These are phyloP conservation scores for Draba incana DNA, from an alignment of 345 rosid species.

Conservation along the genomic window DNA sequence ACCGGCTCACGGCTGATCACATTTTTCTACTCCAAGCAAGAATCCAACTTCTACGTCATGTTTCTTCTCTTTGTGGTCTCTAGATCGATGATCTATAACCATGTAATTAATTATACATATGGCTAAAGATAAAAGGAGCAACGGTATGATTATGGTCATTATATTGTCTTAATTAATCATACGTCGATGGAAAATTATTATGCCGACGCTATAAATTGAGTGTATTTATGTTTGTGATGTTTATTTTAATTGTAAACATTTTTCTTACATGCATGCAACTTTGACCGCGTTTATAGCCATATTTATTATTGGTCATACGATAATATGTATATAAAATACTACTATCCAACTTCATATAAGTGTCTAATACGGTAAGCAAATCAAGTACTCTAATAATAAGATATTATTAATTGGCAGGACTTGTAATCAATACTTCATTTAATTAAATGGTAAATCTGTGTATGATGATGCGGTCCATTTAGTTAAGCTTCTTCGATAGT, in stretches of 20 bases:
- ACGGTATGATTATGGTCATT: slow-evolving; percentile 18
- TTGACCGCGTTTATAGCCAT: slow-evolving; percentile 18
- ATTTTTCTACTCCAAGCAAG: slow-evolving; percentile 40
- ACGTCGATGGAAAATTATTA: slow-evolving; percentile 4
- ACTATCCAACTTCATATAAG: background rate
- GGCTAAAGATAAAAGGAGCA: slow-evolving; percentile 15
- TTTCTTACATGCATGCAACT: slow-evolving; percentile 25
- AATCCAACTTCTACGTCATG: slow-evolving; percentile 42
- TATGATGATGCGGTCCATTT: slow-evolving; percentile 18
- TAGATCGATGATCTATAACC: slow-evolving; percentile 23
- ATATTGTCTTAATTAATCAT: background rate
- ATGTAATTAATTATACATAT: background rate
- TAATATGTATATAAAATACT: background rate
- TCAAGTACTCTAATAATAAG: background rate
- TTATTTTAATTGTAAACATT: slow-evolving; percentile 12
- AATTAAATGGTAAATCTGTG: background rate
- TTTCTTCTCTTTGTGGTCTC: slow-evolving; percentile 43
- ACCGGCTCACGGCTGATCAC: slow-evolving; percentile 42
- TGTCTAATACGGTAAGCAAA: background rate
- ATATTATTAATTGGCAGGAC: background rate
- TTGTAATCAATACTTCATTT: background rate
- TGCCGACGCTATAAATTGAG: slow-evolving; percentile 5
- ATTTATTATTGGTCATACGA: no score
- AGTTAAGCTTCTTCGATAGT: background rate
- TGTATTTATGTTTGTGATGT: slow-evolving; percentile 13